Evolutionary conservation across 768 basidiomycete genomes (phyloP), one percentile per base, ranked within the genome.

Genomic region (Kwoniella europaea): DNA sequence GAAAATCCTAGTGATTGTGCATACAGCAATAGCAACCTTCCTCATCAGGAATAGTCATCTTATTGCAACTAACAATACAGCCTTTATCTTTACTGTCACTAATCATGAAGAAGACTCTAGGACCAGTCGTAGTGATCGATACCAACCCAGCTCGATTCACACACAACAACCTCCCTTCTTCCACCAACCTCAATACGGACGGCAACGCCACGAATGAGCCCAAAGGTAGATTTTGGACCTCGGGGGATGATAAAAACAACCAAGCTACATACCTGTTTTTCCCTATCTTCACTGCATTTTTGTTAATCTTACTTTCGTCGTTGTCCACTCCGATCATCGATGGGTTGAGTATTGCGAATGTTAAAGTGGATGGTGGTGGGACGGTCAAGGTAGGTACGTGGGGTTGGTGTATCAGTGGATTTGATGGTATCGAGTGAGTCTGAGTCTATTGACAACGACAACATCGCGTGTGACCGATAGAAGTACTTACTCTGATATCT

Each of bases 201-300:
- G 22, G 10, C 56, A 54, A 50, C 5, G 18, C 15, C 18, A 13
- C 12, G 46, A 50, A 50, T 16, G 27, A 64, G 24, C 24, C 53
- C 10, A 65, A 55, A 15, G 46, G n/a, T 10, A 55, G 46, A n/a
- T 22, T 16, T 13, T 13, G 15, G 55, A 15, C 41, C 12, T 61
- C 67, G 15, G 54, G 69, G 9, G 60, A 56, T 27, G 71, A 72
- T 62, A 69, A 71, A 60, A 69, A 68, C 16, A 81, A 81, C 71
- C 79, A 79, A 74, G 79, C 77, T 4, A 79, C 79, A 13, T 74
- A 70, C 53, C 72, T 81, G 15, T 76, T 76, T 67, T 77, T 81
- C 63, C 77, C 77, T 10, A 50, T 73, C 12, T 74, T 77, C 54
- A 63, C 64, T 2, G 44, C 74, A 4, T 71, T 79, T 35, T 9